Base-by-base conservation (phyloP, 805 yeast genomes). In the Wickerhamomyces kurtzmanii region DNA sequence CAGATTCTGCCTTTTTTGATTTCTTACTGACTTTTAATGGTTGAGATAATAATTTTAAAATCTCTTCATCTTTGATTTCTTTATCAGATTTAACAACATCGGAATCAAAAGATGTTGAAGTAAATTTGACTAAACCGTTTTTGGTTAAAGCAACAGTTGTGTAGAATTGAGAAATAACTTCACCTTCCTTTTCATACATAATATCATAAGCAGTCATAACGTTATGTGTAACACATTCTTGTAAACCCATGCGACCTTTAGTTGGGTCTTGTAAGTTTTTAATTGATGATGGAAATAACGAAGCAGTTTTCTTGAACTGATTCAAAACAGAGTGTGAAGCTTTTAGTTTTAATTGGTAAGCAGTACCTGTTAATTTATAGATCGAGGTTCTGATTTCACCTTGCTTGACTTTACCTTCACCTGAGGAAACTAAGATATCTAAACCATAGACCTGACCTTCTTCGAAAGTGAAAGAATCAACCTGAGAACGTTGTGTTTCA, bases 401-500 rank as follows among this genome's bases (percentile, higher is more conserved):
- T 32, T 56, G 51, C 49, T 69, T 66, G 34, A 75, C 79, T 60
- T 76, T 76, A 37, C 89, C 85, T 27, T 71, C 79, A 28, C 52
- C 53, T 6, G 79, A 69, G 15, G 82, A 67, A 37, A 80, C 62
- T 35, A 81, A 62, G 36, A 80, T 67, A 49, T 80, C 89, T 42
- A 80, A 59, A 28, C 89, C 89, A 49, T 71, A 80, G 20, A 81
- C 89, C 50, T 80, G 85, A 49, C 75, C 75, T 48, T 72, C 81
- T 53, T 71, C 83, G 40, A 81, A 79, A 48, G 67, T 71, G 52
- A 60, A 57, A 28, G 82, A 59, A 34, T 74, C 80, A 51, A 78
- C 71, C 48, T 67, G 75, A 39, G 55, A 51, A 53, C 66, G 71
- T 62, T 79, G 83, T 41, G 62, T 63, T 45, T 76, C 82, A 35